Evolutionary conservation across 352 stramenopile genomes (phyloP).

Genomic region (Phytophthora ramorum): DNA sequence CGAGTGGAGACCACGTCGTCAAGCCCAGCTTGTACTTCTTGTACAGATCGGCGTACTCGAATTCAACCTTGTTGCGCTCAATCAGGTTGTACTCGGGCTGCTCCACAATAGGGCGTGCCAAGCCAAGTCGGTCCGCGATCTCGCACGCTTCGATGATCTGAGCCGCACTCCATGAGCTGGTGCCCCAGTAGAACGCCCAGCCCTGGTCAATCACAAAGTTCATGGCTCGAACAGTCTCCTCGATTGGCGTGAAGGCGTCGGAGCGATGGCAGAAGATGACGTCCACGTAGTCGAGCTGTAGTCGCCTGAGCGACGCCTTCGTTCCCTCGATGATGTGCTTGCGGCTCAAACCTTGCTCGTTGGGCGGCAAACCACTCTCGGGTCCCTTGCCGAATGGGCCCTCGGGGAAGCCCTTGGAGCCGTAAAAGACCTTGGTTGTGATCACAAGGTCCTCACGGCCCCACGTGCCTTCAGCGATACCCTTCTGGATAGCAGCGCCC

Average conservation of each 20-base stretch:
- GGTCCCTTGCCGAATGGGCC: too few species aligned
- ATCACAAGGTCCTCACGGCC: slow-evolving; percentile 58
- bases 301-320: slow-evolving; percentile 45
- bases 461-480: slow-evolving; percentile 24
- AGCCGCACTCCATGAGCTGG: slow-evolving; percentile 51
- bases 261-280: slow-evolving; percentile 48
- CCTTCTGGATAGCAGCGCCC: slow-evolving; percentile 42
- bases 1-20: slow-evolving; percentile 33
- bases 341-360: slow-evolving; percentile 36
- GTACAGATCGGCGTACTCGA: slow-evolving; percentile 59
- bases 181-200: slow-evolving; percentile 42
- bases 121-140: slow-evolving; percentile 36
- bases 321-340: slow-evolving; percentile 62
- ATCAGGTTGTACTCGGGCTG: slow-evolving; percentile 70
- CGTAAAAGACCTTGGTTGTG: slow-evolving; percentile 66
- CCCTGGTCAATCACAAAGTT: too few species aligned
- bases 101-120: slow-evolving; percentile 46
- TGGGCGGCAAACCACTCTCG: slow-evolving; percentile 9
- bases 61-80: slow-evolving; percentile 59
- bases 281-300: slow-evolving; percentile 57
- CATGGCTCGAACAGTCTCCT: too few species aligned
- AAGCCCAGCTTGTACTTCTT: slow-evolving; percentile 50
- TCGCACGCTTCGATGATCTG: slow-evolving; percentile 59
- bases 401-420: not conserved
- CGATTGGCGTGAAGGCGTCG: too few species aligned